Base-by-base conservation (phyloP, 2,329 filamentous ascomycete species). In the Lasiodiplodia sp. region DNA sequence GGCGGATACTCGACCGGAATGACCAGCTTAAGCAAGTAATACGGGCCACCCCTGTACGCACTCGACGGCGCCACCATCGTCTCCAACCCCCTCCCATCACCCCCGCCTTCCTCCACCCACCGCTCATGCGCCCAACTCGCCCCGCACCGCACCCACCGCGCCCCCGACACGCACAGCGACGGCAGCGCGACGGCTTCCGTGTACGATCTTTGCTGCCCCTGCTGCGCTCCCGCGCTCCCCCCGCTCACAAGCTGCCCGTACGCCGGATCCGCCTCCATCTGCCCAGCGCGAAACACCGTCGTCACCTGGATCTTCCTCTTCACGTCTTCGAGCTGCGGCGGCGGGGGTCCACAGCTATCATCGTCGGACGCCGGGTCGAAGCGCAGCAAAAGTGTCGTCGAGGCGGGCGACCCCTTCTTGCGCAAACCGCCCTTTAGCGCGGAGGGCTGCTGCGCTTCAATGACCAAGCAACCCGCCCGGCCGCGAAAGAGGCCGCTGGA, bases 1-100 rank as follows among this genome's bases (percentile, higher is more conserved):
- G n/a, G 11, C 12, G 62, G 62, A 23, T 38, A 34, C 34, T 65
- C 25, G 7, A 65, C 31, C 12, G 62, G 62, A 5, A 65, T 53
- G 7, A 34, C 16, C 31, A 65, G 11, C 21, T 16, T 38, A 12
- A 65, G 5, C 62, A 65, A 53, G 23, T 55, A 65, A 21, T 38
- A 65, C n/a, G 12, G 2, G 7, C 62, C 62, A 0, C 62, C 62
- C 8, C 6, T 44, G 34, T 65, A 65, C 25, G 11, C 18, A 7
- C 23, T 25, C 23, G 62, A 65, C 23, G 62, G 62, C 8, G 62
- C 51, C 25, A 55, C 21, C 16, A 21, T 7, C 38, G 14, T 14
- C 37, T 10, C 16, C 44, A 8, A 2, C 40, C 7, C 7, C 6
- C 25, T 63, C 7, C 34, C 12, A 10, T 28, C 47, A 5, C 12